These are phyloP conservation scores for Diutina neorugosa DNA, from an alignment of 1,139 yeast species.

Conservation along the genomic window DNA sequence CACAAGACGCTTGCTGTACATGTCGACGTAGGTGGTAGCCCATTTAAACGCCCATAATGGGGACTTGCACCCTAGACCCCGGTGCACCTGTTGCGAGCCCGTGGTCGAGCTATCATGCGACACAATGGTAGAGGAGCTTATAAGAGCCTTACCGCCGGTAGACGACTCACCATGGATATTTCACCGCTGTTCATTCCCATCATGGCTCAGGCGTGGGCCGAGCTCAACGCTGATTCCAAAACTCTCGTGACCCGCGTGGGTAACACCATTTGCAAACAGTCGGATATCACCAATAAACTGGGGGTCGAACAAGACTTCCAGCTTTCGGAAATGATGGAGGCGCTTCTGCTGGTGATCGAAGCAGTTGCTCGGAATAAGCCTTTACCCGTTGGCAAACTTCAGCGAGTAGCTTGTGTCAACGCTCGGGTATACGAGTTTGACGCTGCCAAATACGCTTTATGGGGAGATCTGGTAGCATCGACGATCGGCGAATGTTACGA, in stretches of 20 bases:
- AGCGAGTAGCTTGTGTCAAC: background rate
- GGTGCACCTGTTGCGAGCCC: background rate
- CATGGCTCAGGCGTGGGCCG: background rate
- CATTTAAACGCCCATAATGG: background rate
- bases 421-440: slow-evolving; percentile 1
- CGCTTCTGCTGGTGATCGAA: background rate
- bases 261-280: background rate
- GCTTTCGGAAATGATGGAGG: background rate
- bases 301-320: background rate
- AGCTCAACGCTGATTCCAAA: background rate
- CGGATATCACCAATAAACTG: background rate
- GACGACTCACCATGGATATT: background rate
- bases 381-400: background rate
- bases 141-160: background rate
- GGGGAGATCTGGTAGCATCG: background rate
- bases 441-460: background rate
- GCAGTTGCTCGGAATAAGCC: background rate
- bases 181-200: background rate
- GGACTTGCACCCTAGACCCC: background rate
- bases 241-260: background rate
- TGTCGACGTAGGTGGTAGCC: background rate
- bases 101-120: background rate
- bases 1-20: background rate
- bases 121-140: background rate
- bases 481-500: background rate